These are phyloP conservation scores for Botrytis galanthina DNA, from an alignment of 2,329 filamentous ascomycete species.

Conservation along the genomic window DNA sequence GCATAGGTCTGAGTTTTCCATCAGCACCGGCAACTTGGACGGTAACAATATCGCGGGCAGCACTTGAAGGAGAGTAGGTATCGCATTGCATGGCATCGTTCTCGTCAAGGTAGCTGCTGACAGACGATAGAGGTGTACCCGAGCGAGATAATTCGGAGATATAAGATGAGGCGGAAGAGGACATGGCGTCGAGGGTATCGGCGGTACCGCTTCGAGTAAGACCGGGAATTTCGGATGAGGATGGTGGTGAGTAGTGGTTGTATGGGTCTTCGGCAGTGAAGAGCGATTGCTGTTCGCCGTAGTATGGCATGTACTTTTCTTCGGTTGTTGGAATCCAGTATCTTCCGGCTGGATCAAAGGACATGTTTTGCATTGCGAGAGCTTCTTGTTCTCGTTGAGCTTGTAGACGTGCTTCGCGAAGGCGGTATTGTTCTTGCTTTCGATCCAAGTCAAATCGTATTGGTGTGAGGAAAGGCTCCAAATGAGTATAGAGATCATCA, in stretches of 20 bases:
- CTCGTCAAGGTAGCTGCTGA: constrained; percentile 35
- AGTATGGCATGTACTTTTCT: constrained; percentile 22
- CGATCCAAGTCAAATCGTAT: constrained; percentile 60
- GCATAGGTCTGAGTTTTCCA: constrained; percentile 28
- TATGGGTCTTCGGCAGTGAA: constrained; percentile 25
- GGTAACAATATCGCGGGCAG: constrained; percentile 33
- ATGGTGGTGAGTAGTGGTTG: constrained; percentile 38
- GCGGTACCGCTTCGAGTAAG: constrained; percentile 38
- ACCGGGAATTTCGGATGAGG: constrained; percentile 39
- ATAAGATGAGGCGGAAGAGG: constrained; percentile 39
- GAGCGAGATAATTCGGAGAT: constrained; percentile 33
- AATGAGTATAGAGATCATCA: constrained; percentile 80
- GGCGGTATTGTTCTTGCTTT: constrained; percentile 31
- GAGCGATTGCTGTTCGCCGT: constrained; percentile 25
- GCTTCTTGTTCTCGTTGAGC: constrained; percentile 28
- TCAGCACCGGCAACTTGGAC: constrained; percentile 28
- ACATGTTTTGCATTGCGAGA: constrained; percentile 25
- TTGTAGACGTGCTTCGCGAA: constrained; percentile 28
- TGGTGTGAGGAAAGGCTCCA: constrained; percentile 84
- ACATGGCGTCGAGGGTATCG: constrained; percentile 34
- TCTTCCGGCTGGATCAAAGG: constrained; percentile 29
- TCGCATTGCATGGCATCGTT: constrained; percentile 16
- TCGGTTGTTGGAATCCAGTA: constrained; percentile 30
- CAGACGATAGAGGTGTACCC: constrained; percentile 39
- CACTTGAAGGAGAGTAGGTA: constrained; percentile 20